phyloP scores from a whole-genome alignment of 1,284 basidiomycete species.

The Athelia sp. region DNA sequence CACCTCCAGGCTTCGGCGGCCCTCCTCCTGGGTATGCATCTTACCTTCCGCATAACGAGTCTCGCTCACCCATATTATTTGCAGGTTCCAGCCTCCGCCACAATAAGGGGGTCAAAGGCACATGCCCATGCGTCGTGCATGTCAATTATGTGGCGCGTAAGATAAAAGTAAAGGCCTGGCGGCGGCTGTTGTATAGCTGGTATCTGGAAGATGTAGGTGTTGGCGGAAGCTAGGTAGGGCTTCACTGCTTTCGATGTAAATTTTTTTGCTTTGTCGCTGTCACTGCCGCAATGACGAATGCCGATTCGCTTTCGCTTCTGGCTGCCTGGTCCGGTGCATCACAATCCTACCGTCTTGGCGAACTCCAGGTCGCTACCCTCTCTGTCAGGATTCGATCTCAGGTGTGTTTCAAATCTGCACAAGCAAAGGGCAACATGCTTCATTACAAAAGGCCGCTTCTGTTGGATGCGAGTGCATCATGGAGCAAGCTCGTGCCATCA shows the following conservation, averaged over 20 bases:
- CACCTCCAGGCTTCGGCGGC: slow-evolving; percentile 74
- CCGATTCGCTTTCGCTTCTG: too few relatives aligned
- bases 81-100: slow-evolving; percentile 34
- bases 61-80: slow-evolving; percentile 2
- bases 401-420: too few relatives aligned
- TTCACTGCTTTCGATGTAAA: background rate
- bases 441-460: too few relatives aligned
- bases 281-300: too few relatives aligned
- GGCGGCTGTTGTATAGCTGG: background rate
- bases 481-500: too few relatives aligned
- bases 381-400: too few relatives aligned
- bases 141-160: background rate
- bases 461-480: too few relatives aligned
- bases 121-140: background rate
- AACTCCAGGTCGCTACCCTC: too few relatives aligned
- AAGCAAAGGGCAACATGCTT: too few relatives aligned
- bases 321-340: too few relatives aligned
- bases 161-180: background rate
- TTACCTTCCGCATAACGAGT: background rate
- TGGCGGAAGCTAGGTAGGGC: background rate
- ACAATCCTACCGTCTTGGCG: too few relatives aligned
- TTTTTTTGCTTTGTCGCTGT: background rate
- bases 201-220: background rate
- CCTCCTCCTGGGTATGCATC: slow-evolving; percentile 81
- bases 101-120: slow-evolving; percentile 18